A percentile compares a stretch with the other conserved stretches of the same genome.
These are phyloP conservation scores for Myrica gale DNA, from an alignment of 306 rosid species.

Conservation along the genomic window DNA sequence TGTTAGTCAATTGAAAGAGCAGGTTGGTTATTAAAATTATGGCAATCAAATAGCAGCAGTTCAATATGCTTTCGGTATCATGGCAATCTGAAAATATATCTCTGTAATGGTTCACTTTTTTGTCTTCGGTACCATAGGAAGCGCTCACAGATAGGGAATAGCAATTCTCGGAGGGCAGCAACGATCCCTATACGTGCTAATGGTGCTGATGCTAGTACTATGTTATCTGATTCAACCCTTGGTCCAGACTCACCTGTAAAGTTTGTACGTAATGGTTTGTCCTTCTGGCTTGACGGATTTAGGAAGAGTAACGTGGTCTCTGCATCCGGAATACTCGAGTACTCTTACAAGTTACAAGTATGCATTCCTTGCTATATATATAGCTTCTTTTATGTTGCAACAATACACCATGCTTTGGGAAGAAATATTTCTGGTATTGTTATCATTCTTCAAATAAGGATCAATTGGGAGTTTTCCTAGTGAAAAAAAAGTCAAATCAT, in stretches of 20 bases:
- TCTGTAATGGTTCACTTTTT: constrained; percentile 40
- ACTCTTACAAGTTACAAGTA: constrained; percentile 69
- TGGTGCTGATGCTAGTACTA: constrained; percentile 73
- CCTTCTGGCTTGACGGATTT: constrained; percentile 84
- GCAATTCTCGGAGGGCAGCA: constrained; percentile 89
- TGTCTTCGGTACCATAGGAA: constrained; percentile 80
- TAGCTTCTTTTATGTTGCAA: neutral
- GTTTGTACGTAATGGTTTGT: constrained; percentile 54
- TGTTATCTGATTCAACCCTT: constrained; percentile 80
- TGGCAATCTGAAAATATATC: no score
- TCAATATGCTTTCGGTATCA: no score
- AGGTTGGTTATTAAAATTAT: no score
- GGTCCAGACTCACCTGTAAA: constrained; percentile 96
- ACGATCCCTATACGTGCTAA: constrained; percentile 81
- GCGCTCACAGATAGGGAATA: constrained; percentile 89
- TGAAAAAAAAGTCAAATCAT: neutral
- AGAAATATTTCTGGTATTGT: no score
- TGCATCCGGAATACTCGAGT: constrained; percentile 91
- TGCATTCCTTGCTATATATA: constrained; percentile 25
- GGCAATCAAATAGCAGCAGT: no score
- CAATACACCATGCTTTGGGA: no score
- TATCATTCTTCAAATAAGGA: no score
- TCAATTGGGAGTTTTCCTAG: no score
- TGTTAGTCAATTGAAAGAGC: no score
- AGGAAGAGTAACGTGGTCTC: constrained; percentile 71